Evolutionary conservation across 306 rosid species (phyloP), one percentile per base, ranked within the genome.

Genomic region (Alnus rubra): DNA sequence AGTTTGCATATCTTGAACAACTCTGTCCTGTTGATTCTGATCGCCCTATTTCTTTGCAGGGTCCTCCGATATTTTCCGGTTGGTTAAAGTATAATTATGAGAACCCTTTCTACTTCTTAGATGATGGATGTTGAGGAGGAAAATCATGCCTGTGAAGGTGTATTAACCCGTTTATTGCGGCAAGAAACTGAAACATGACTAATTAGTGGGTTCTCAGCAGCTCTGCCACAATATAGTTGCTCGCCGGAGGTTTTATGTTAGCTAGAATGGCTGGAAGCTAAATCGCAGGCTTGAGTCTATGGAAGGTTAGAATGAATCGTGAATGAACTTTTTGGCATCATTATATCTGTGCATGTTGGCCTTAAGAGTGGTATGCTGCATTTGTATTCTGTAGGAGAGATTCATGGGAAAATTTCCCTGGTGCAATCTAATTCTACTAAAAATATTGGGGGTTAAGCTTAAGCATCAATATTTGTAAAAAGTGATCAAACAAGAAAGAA

Each of bases 21-120:
- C 77, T 73, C 15, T 37, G 45, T 45, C 52, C 15, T 15, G n/a
- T 64, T 81, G 44, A 11, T 80, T 58, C 75, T 71, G 74, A 47
- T 51, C 54, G 13, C 60, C 54, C 45, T 60, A 45, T 83, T 69
- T 60, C 11, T n/a, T 80, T 77, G 86, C 85, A 86, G 89, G 83
- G 60, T 83, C 31, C 74, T 82, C 50, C 72, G 73, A 70, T 70
- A 23, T 72, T 69, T 80, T 30, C 39, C 53, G 54, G 80, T 44
- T 23, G 79, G 74, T 37, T 86, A 59, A 82, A 76, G 31, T 15
- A 9, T 55, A 75, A 35, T 53, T 39, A 35, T 9, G 30, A 47
- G 65, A 60, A 47, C 49, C 65, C 50, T 18, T 19, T 48, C 11
- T 9, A 9, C 59, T 33, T 19, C 45, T n/a, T 23, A 44, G n/a